Conservation (phyloP, 345 rosid genomes). For the Gossypium rotundifolium region DNA sequence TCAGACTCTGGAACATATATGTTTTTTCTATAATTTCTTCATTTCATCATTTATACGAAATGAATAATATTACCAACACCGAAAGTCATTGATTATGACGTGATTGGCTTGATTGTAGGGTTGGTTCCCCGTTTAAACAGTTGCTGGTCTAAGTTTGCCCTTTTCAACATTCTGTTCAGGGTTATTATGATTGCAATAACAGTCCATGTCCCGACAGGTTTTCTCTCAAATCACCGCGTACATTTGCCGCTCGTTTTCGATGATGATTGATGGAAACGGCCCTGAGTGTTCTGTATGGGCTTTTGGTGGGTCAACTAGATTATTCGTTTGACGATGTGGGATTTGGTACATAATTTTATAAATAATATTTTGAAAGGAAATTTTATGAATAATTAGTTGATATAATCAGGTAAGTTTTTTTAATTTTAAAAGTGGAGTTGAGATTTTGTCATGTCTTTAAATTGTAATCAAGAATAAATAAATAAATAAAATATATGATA, state of each 20-base stretch:
- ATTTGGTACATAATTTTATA: background rate
- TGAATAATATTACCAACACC: background rate
- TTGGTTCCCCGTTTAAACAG: constrained; percentile 1
- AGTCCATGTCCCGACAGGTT: background rate
- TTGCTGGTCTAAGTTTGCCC: background rate
- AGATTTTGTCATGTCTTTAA: too few relatives aligned
- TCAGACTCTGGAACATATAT: background rate
- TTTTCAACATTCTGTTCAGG: background rate
- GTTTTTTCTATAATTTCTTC: background rate
- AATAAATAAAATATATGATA: too few relatives aligned
- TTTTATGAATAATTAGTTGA: too few relatives aligned
- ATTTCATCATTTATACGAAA: background rate
- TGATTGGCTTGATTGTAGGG: background rate
- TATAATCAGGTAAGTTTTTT: accelerated
- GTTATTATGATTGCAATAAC: background rate
- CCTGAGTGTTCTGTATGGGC: background rate
- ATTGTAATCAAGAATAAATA: too few relatives aligned
- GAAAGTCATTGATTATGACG: constrained; percentile 9
- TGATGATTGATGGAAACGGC: background rate
- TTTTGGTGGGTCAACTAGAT: background rate
- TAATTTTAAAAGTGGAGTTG: too few relatives aligned
- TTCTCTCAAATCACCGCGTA: background rate
- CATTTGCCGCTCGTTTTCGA: background rate
- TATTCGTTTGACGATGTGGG: background rate
- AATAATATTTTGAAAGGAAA: too few relatives aligned